Percentiles rank a stretch among this genome's conserved stretches.
phyloP scores from a whole-genome alignment of 2,329 filamentous ascomycete genomes.

The Alternaria sp. region DNA sequence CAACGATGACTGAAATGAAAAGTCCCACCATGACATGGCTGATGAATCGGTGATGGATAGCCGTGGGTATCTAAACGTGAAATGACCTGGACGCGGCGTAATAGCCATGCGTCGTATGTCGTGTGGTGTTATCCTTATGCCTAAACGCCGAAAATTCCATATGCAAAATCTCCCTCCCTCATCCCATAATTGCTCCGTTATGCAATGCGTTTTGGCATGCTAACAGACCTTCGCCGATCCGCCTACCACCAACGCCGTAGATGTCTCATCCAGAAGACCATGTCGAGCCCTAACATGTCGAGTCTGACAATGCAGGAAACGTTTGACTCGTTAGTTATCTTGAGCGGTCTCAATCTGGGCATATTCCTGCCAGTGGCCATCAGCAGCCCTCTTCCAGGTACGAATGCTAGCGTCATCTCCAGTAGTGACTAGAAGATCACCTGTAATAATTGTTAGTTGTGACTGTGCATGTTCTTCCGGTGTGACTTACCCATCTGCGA shows the following conservation, averaged over 20 bases:
- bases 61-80: conserved; percentile 36
- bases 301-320: not conserved
- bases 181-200: not conserved
- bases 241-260: conserved; percentile 3
- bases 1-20: not conserved
- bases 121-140: conserved; percentile 4
- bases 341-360: conserved; percentile 54
- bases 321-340: conserved; percentile 24
- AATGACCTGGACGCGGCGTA: conserved; percentile 21
- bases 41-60: conserved; percentile 5
- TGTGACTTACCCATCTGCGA: conserved; percentile 52
- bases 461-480: too few relatives aligned
- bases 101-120: conserved; percentile 10
- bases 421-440: conserved; percentile 75
- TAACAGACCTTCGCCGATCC: not conserved
- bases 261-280: not conserved
- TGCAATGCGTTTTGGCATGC: not conserved
- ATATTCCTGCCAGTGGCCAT: conserved; percentile 57
- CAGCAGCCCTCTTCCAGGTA: conserved; percentile 58
- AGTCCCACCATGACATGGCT: conserved; percentile 7
- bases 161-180: not conserved
- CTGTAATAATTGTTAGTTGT: conserved; percentile 56
- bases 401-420: conserved; percentile 73
- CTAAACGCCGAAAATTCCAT: conserved; percentile 18
- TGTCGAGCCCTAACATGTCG: not conserved